Base-by-base conservation (phyloP, 2,329 filamentous ascomycete genomes). In the Trichoderma afroharzianum region DNA sequence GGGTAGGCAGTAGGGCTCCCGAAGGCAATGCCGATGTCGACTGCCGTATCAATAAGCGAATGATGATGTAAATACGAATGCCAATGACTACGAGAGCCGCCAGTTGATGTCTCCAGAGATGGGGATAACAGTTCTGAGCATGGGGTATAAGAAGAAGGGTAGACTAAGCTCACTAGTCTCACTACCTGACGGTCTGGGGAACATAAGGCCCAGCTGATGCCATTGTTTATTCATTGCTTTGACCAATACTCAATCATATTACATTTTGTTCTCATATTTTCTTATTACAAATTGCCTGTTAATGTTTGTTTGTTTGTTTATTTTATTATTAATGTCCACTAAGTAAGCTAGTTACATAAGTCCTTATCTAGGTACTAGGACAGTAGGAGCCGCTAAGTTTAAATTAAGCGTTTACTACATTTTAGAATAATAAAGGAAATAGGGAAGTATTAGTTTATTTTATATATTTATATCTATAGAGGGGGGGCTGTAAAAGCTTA, bases 271-370 rank as follows among this genome's bases (percentile, higher is more conserved):
- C 7, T 43, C 36, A 21, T 47, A 47, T 47, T 47, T 21, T 12
- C 18, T 47, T 11, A n/a, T 47, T 47, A 12, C 43, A 21, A 21
- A 47, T n/a, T n/a, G n/a, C n/a, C n/a, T n/a, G n/a, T n/a, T n/a
- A n/a, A n/a, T n/a, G 26, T 26, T 26, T 32, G 4, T 39, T 39
- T 39, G 7, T 39, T 39, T 39, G 8, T 43, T 43, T 43, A 8
- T 43, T 43, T 43, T 43, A 43, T 64, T 64, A 64, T 64, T 53
- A 64, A 64, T 18, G 12, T 50, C 47, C 3, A 67, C 6, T 53
- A 57, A 67, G 63, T 67, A 67, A 57, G 5, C 30, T 67, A 67
- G 14, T 67, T 67, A 67, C 7, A 67, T 67, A 66, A 55, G 43
- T 66, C 63, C 11, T 24, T 36, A 33, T 53, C 5, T 66, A 50